These are phyloP conservation scores for Lentinula novae-zelandiae DNA, from an alignment of 1,284 basidiomycete genomes.

Conservation along the genomic window DNA sequence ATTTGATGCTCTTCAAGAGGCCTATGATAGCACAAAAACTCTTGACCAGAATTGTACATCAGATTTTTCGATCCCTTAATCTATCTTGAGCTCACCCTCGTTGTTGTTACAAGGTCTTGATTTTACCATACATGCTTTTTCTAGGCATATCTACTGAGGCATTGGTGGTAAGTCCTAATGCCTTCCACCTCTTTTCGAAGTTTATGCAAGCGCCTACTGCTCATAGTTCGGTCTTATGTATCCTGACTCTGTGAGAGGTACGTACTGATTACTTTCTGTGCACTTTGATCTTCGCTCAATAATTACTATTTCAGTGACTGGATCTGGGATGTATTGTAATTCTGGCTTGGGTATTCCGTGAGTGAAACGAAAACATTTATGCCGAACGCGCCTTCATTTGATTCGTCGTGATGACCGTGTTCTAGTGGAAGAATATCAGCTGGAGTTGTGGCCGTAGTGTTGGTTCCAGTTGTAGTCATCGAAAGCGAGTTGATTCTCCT, in stretches of 20 bases:
- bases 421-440: slow-evolving; percentile 14
- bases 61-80: not conserved
- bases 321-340: slow-evolving; percentile 16
- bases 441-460: slow-evolving; percentile 10
- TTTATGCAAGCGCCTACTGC: no score
- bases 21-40: slow-evolving; percentile 6
- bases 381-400: not conserved
- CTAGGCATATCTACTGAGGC: slow-evolving; percentile 3
- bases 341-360: slow-evolving; percentile 12
- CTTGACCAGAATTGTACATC: slow-evolving; percentile 6
- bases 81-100: not conserved
- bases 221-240: slow-evolving; percentile 5
- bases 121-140: slow-evolving; percentile 9
- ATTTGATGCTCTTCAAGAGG: not conserved
- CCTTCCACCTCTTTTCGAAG: not conserved
- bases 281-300: no score
- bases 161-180: not conserved
- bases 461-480: slow-evolving; percentile 11
- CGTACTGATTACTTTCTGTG: no score
- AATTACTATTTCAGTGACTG: not conserved
- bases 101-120: not conserved
- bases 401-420: not conserved
- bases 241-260: slow-evolving; percentile 8
- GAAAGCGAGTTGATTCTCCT: slow-evolving; percentile 4
- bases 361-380: not conserved